Conservation (phyloP, 176 grass and related monocot genomes). For the Triticum dicoccoides region DNA sequence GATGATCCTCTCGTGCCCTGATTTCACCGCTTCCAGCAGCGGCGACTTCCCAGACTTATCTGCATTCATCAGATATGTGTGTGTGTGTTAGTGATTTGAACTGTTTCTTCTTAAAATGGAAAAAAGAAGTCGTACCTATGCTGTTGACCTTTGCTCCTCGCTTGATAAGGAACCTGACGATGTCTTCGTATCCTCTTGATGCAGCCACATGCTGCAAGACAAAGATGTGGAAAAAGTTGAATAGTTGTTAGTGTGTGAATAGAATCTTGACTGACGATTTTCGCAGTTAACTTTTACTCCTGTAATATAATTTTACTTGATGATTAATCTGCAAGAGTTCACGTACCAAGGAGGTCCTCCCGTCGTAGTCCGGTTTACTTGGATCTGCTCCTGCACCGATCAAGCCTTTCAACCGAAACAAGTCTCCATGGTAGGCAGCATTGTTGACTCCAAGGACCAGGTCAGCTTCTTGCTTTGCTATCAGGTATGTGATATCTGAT, state of each 20-base stretch:
- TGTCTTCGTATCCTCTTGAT: conserved; percentile 75
- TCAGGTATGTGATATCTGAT: conserved; percentile 65
- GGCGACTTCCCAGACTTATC: conserved; percentile 85
- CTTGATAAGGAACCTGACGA: conserved; percentile 72
- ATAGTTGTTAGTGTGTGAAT: not conserved
- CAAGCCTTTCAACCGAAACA: conserved; percentile 59
- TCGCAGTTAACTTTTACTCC: not conserved
- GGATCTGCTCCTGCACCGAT: conserved; percentile 89
- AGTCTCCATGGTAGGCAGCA: conserved; percentile 77
- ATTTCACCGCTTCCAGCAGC: conserved; percentile 64
- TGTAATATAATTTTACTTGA: not conserved
- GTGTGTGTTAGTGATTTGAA: not conserved
- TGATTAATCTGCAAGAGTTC: not conserved
- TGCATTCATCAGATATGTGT: conserved; percentile 19
- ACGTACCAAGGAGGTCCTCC: conserved; percentile 76
- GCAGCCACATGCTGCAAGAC: conserved; percentile 74
- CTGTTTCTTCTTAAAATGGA: not conserved
- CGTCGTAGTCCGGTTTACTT: conserved; percentile 73
- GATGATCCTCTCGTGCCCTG: conserved; percentile 70
- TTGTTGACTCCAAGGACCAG: conserved; percentile 66
- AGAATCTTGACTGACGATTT: not conserved
- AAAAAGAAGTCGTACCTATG: conserved; percentile 39
- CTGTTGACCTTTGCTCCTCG: conserved; percentile 62
- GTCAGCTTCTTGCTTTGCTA: conserved; percentile 85
- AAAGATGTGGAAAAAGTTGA: conserved; percentile 9